Evolutionary conservation across 1,284 basidiomycete genomes (phyloP).

Genomic region (Anthracocystis setariae): DNA sequence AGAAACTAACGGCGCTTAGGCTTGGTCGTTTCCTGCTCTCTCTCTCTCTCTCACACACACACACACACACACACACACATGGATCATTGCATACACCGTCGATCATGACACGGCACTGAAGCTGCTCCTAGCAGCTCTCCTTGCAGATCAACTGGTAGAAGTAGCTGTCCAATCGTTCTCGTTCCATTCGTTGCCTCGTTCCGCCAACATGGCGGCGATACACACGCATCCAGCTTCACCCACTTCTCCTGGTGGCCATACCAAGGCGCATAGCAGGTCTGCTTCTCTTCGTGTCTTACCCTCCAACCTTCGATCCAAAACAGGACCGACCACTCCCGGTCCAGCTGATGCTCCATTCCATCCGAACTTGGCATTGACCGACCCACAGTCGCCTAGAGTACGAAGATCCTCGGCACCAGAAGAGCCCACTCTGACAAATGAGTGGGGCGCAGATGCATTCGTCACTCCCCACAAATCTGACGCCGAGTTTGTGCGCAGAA

Average conservation of each 20-base stretch:
- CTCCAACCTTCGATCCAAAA: conserved; percentile 21
- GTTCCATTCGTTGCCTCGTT: no score
- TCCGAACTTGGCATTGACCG: conserved; percentile 19
- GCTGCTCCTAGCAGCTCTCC: no score
- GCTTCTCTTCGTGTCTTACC: conserved; percentile 23
- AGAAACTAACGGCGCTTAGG: no score
- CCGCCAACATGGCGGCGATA: neutral
- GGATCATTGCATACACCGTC: no score
- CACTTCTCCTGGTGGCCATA: conserved; percentile 6
- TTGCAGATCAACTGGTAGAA: no score
- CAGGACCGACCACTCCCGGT: conserved; percentile 9
- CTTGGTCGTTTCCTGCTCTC: no score
- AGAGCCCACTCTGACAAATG: conserved; percentile 18
- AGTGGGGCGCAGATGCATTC: conserved; percentile 29
- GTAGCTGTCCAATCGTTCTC: no score
- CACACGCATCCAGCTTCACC: neutral
- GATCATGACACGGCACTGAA: no score
- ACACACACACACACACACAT: no score
- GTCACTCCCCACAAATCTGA: conserved; percentile 47
- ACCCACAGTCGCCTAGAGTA: conserved; percentile 14
- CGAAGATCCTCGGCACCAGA: conserved; percentile 41
- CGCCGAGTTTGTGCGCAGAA: conserved; percentile 57
- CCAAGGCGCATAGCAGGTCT: conserved; percentile 19
- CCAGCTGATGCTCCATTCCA: conserved; percentile 3
- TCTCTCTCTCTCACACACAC: no score